Conservation (phyloP, 805 yeast genomes). For the Schwanniomyces vanrijiae region DNA sequence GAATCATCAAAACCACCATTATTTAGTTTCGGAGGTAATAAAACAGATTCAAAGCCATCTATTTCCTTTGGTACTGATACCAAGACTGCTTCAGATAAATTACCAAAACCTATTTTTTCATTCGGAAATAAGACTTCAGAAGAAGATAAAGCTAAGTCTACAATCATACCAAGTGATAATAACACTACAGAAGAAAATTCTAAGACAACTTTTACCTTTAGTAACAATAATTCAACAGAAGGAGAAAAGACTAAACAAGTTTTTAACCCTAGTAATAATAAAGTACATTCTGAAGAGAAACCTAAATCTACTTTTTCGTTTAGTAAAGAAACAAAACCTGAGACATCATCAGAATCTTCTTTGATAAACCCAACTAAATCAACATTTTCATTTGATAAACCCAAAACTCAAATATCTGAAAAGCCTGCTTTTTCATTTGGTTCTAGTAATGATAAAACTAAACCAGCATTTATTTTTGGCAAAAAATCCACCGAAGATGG, state of each 20-base stretch:
- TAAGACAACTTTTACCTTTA: conserved; percentile 10
- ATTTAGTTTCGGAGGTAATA: conserved; percentile 18
- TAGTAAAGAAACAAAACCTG: conserved; percentile 2
- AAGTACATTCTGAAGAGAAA: neutral
- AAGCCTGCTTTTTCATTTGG: conserved; percentile 10
- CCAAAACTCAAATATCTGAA: neutral
- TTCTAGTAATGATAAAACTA: conserved; percentile 3
- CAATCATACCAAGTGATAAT: conserved; percentile 7
- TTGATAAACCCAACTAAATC: too few species aligned
- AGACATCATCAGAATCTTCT: too few species aligned
- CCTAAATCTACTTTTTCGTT: neutral
- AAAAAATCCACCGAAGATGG: neutral
- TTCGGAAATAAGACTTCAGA: conserved; percentile 10
- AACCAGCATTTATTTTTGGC: conserved; percentile 3
- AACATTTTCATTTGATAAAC: conserved; percentile 12
- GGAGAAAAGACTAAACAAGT: conserved; percentile 4
- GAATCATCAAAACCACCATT: conserved; percentile 11
- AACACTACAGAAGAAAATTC: conserved; percentile 1
- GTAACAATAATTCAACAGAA: neutral
- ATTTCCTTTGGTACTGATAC: neutral
- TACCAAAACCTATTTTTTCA: conserved; percentile 13
- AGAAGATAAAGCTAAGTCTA: conserved; percentile 6
- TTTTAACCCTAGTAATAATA: conserved; percentile 2
- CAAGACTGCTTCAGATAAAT: neutral
- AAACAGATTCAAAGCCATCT: neutral